phyloP scores from a whole-genome alignment of 371 early-diverging fungal species.

The Dipsacomyces acuminosporus region DNA sequence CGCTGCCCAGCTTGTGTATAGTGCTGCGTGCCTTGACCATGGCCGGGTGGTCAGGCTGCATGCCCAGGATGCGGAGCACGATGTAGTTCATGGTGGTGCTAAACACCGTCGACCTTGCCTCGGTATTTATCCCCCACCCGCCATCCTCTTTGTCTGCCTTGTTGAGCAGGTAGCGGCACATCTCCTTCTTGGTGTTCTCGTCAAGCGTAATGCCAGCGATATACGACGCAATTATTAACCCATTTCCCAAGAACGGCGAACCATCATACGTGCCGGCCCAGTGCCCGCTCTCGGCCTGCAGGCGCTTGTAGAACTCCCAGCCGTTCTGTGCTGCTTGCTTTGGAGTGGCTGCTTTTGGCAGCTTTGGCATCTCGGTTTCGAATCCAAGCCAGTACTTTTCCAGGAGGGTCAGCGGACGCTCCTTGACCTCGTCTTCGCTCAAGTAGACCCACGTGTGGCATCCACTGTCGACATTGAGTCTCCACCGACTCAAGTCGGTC shows the following conservation, averaged over 20 bases:
- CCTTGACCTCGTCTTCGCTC: slow-evolving; percentile 56
- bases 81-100: slow-evolving; percentile 94
- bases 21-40: slow-evolving; percentile 77
- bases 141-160: slow-evolving; percentile 79
- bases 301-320: slow-evolving; percentile 73
- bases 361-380: slow-evolving; percentile 52
- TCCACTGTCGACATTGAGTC: slow-evolving; percentile 57
- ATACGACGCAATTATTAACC: slow-evolving; percentile 79
- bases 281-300: slow-evolving; percentile 95
- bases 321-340: slow-evolving; percentile 82
- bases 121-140: slow-evolving; percentile 97
- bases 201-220: slow-evolving; percentile 67
- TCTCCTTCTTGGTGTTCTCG: slow-evolving; percentile 63
- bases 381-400: slow-evolving; percentile 92
- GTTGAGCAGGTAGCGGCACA: slow-evolving; percentile 83
- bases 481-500: slow-evolving; percentile 48
- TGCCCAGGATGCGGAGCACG: slow-evolving; percentile 81
- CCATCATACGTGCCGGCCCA: slow-evolving; percentile 98
- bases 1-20: slow-evolving; percentile 82
- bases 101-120: slow-evolving; percentile 88
- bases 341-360: slow-evolving; percentile 46
- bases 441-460: slow-evolving; percentile 91
- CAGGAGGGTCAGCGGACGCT: slow-evolving; percentile 69
- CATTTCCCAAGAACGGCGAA: slow-evolving; percentile 93
- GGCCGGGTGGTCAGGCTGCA: slow-evolving; percentile 81